A percentile compares a stretch with the other conserved stretches of the same genome.
These are phyloP conservation scores for Mycena kentingensis DNA, from an alignment of 768 basidiomycete species.

Conservation along the genomic window DNA sequence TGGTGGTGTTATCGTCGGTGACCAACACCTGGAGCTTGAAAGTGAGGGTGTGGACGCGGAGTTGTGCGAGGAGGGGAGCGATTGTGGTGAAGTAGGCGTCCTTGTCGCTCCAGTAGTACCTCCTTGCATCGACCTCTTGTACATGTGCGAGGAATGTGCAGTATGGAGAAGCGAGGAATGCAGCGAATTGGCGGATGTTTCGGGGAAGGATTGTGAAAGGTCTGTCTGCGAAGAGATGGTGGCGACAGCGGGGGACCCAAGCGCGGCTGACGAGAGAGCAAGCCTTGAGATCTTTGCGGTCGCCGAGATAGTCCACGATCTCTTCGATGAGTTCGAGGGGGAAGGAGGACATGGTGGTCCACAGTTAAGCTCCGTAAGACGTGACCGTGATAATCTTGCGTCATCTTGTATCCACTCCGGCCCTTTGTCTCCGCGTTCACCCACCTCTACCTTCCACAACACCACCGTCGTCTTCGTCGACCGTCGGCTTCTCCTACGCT, in stretches of 20 bases:
- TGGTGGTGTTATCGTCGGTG: background rate
- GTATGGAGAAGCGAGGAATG: background rate
- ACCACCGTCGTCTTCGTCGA: background rate
- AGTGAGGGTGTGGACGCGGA: background rate
- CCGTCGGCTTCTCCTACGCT: no score
- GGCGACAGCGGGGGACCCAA: background rate
- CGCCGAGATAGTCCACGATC: background rate
- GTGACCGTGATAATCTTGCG: no score
- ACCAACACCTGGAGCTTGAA: background rate
- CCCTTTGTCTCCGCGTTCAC: no score
- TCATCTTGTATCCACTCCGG: no score
- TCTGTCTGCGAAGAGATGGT: conserved; percentile 1
- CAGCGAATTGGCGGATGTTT: background rate
- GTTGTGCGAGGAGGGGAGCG: background rate
- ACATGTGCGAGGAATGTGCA: background rate
- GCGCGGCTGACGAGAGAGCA: conserved; percentile 19
- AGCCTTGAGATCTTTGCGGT: background rate
- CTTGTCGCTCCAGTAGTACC: background rate
- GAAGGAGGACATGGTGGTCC: no score
- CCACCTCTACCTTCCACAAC: no score
- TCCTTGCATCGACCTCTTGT: background rate
- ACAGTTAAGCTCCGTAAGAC: no score
- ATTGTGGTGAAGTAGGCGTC: background rate
- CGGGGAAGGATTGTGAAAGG: background rate
- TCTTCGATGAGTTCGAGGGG: background rate